Conservation (phyloP, 768 basidiomycete species). For the Leucogyrophana mollusca region DNA sequence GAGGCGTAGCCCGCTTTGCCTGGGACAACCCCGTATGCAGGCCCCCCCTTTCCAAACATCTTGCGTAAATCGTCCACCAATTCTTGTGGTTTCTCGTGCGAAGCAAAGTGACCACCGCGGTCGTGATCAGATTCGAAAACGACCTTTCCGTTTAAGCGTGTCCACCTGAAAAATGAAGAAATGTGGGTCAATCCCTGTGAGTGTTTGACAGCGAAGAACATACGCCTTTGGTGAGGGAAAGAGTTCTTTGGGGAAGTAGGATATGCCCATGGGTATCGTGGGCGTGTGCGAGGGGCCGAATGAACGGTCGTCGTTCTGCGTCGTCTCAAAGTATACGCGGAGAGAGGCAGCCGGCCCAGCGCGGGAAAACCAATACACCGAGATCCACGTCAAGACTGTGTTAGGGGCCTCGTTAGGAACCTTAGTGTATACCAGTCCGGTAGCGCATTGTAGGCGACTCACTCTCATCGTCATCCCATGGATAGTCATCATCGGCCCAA, state of each 20-base stretch:
- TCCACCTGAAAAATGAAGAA: constrained; percentile 39
- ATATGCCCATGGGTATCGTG: constrained; percentile 47
- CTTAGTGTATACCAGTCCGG: too few species aligned
- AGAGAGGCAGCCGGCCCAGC: constrained; percentile 19
- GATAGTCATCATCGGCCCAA: constrained; percentile 48
- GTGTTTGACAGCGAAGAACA: constrained; percentile 19
- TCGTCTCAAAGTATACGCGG: constrained; percentile 18
- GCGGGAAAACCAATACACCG: constrained; percentile 33
- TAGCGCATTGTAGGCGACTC: too few species aligned
- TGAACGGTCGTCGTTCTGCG: background rate
- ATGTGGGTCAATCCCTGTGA: background rate
- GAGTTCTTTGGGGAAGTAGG: constrained; percentile 53
- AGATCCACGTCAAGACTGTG: constrained; percentile 36
- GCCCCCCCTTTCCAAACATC: constrained; percentile 56
- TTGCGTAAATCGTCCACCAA: constrained; percentile 50
- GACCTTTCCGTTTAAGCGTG: constrained; percentile 31
- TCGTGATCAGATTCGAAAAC: constrained; percentile 51
- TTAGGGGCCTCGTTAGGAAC: too few species aligned
- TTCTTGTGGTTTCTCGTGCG: constrained; percentile 46
- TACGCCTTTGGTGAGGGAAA: constrained; percentile 34
- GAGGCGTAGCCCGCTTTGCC: constrained; percentile 42
- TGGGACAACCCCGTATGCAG: constrained; percentile 47
- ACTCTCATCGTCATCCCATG: constrained; percentile 56
- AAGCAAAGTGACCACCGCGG: constrained; percentile 59
- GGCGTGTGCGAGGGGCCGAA: too few species aligned